Percentiles rank a stretch among this genome's conserved stretches.
Evolutionary conservation across 352 stramenopile species (phyloP).

Genomic region (Pythium utonaiense): DNA sequence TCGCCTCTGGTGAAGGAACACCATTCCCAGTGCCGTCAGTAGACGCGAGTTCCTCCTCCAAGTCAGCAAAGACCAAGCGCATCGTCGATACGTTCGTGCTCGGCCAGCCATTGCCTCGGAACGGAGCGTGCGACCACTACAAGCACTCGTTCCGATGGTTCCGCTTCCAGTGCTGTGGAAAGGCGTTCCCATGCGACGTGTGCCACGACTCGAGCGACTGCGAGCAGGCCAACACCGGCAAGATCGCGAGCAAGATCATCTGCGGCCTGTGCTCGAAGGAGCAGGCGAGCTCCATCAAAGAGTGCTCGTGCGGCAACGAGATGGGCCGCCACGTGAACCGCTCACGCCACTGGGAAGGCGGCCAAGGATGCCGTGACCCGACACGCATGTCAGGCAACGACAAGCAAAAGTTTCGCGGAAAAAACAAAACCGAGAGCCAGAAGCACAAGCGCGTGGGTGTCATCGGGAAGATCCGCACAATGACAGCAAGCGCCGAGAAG

Average conservation of each 20-base stretch:
- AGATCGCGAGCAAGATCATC: conserved; percentile 81
- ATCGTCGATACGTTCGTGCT: conserved; percentile 52
- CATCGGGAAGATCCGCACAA: conserved; percentile 13
- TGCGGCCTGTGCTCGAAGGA: conserved; percentile 82
- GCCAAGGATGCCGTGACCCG: conserved; percentile 60
- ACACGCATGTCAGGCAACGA: conserved; percentile 59
- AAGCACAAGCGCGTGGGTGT: conserved; percentile 72
- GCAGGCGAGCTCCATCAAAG: conserved; percentile 69
- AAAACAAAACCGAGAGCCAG: conserved; percentile 79
- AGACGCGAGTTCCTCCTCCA: not conserved
- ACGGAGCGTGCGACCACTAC: conserved; percentile 76
- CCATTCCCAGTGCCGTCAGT: not conserved
- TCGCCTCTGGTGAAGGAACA: not conserved
- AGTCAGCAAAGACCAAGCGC: conserved; percentile 39
- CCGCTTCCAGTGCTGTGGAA: conserved; percentile 83
- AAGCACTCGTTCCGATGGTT: conserved; percentile 81
- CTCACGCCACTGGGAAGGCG: conserved; percentile 74
- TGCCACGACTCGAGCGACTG: conserved; percentile 77
- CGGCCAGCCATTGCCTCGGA: conserved; percentile 64
- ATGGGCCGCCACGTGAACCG: conserved; percentile 44
- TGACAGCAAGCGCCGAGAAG: not conserved
- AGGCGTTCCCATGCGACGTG: conserved; percentile 76
- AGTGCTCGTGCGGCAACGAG: conserved; percentile 73
- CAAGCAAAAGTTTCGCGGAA: conserved; percentile 70
- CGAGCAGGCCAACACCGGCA: conserved; percentile 60